Evolutionary conservation across 768 basidiomycete genomes (phyloP).

Genomic region (Collybiopsis luxurians): DNA sequence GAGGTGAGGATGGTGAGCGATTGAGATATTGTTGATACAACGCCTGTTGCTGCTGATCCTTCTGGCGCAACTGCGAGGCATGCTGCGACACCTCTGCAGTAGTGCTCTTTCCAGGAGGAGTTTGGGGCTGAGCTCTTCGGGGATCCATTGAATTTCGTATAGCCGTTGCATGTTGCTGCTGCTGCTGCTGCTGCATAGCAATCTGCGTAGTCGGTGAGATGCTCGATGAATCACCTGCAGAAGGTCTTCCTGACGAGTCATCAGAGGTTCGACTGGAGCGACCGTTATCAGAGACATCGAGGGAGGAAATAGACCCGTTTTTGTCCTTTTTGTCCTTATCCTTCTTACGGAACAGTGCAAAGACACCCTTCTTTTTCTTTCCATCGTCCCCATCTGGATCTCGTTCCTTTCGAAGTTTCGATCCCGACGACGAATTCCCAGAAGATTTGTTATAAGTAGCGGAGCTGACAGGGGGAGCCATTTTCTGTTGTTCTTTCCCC

Average conservation of each 20-base stretch:
- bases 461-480: constrained; percentile 44
- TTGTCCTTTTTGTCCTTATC: constrained; percentile 54
- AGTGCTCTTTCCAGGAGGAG: constrained; percentile 23
- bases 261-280: constrained; percentile 45
- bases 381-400: constrained; percentile 25
- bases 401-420: constrained; percentile 46
- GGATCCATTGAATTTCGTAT: constrained; percentile 26
- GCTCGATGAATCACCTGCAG: constrained; percentile 20
- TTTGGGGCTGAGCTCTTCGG: constrained; percentile 25
- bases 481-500: constrained; percentile 43
- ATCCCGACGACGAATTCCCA: constrained; percentile 15
- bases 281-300: constrained; percentile 47
- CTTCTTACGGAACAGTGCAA: constrained; percentile 77
- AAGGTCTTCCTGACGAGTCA: constrained; percentile 54
- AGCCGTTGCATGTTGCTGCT: constrained; percentile 29
- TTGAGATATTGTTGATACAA: constrained; percentile 89
- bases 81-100: constrained; percentile 56
- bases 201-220: constrained; percentile 51
- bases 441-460: constrained; percentile 25
- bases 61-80: constrained; percentile 75
- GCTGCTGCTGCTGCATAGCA: constrained; percentile 61
- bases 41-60: constrained; percentile 86
- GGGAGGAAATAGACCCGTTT: constrained; percentile 41
- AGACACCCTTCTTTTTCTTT: constrained; percentile 75
- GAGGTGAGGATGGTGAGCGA: constrained; percentile 76